Evolutionary conservation across 345 rosid species (phyloP).

Genomic region (Euclidium syriacum): DNA sequence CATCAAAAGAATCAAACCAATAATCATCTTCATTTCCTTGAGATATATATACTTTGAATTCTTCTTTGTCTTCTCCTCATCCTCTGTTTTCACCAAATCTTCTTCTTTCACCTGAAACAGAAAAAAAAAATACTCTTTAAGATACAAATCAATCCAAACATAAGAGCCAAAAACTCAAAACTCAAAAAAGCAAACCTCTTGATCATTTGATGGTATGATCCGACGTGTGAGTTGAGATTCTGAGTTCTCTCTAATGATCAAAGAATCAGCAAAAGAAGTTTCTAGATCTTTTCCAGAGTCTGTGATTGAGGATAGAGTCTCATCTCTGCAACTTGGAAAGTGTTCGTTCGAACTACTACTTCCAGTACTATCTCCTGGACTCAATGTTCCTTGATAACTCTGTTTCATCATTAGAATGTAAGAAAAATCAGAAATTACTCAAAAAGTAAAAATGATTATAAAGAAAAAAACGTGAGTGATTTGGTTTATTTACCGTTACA

Average conservation of each 20-base stretch:
- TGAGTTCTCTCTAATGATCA: too few species aligned
- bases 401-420: neutral
- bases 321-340: neutral
- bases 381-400: conserved; percentile 24
- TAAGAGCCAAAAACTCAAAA: too few species aligned
- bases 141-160: too few species aligned
- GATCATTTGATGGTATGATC: too few species aligned
- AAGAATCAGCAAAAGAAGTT: too few species aligned
- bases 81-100: conserved; percentile 10
- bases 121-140: neutral
- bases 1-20: conserved; percentile 13
- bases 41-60: conserved; percentile 1
- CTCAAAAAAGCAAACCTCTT: too few species aligned
- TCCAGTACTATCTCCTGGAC: neutral
- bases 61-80: neutral
- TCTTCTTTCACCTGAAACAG: conserved; percentile 7
- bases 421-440: neutral
- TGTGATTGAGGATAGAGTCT: too few species aligned
- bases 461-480: neutral
- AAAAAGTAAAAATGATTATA: too few species aligned
- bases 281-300: too few species aligned
- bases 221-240: too few species aligned
- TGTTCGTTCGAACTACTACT: conserved; percentile 1
- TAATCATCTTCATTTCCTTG: neutral
- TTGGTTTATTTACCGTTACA: conserved; percentile 10